A percentile compares a stretch with the other conserved stretches of the same genome.
phyloP scores from a whole-genome alignment of 805 yeast genomes.

The Cyberlindnera samutprakarnensis region DNA sequence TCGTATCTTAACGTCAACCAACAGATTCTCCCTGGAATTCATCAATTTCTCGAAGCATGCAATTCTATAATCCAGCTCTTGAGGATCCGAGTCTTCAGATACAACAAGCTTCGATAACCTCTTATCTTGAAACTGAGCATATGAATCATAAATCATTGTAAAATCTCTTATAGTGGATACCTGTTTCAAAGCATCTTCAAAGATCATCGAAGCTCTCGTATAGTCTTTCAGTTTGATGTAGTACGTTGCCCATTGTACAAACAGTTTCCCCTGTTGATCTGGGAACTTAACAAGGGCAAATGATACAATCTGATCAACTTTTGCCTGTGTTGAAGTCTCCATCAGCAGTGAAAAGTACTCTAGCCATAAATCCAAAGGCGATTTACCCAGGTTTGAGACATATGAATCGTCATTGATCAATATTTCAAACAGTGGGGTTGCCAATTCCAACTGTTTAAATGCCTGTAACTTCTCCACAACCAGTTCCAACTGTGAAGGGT shows the following conservation, averaged over 20 bases:
- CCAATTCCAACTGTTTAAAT: constrained; percentile 23
- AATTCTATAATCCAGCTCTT: constrained; percentile 37
- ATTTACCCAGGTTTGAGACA: constrained; percentile 28
- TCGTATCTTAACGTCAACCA: constrained; percentile 62
- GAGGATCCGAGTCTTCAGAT: constrained; percentile 5
- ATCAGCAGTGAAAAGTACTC: constrained; percentile 35
- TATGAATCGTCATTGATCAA: constrained; percentile 29
- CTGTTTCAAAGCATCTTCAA: constrained; percentile 39
- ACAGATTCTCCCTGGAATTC: constrained; percentile 44
- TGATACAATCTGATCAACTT: constrained; percentile 29
- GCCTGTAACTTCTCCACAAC: constrained; percentile 27
- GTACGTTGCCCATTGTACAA: constrained; percentile 40
- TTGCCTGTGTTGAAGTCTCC: constrained; percentile 11
- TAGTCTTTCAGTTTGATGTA: constrained; percentile 30
- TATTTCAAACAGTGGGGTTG: constrained; percentile 25
- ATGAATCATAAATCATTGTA: constrained; percentile 53
- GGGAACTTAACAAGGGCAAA: constrained; percentile 39
- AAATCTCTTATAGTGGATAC: constrained; percentile 55
- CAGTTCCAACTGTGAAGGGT: constrained; percentile 24
- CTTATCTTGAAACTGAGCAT: constrained; percentile 52
- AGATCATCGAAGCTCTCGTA: constrained; percentile 32
- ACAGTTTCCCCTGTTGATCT: constrained; percentile 48
- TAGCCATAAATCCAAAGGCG: constrained; percentile 41
- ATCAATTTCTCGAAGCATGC: constrained; percentile 46
- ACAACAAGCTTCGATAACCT: constrained; percentile 22